Evolutionary conservation across 2,329 filamentous ascomycete genomes (phyloP).

Genomic region (Teratosphaeria nubilosa): DNA sequence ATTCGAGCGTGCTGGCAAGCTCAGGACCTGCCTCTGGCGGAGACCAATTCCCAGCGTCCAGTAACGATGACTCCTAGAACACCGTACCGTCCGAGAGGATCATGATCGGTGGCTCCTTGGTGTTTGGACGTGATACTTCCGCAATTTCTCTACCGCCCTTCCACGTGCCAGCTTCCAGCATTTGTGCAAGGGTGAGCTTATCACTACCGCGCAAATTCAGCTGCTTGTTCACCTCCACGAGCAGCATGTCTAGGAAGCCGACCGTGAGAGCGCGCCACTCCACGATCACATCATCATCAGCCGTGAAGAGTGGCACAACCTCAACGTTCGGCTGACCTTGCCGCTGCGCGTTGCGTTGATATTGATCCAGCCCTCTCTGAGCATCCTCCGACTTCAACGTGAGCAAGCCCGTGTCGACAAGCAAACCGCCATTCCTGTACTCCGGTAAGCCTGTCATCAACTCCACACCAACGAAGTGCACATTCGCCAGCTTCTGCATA

Average conservation of each 20-base stretch:
- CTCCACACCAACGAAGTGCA: slow-evolving; percentile 74
- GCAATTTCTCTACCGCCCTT: slow-evolving; percentile 96
- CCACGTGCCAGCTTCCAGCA: slow-evolving; percentile 94
- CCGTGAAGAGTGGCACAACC: slow-evolving; percentile 62
- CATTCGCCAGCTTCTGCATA: slow-evolving; percentile 69
- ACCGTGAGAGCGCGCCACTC: slow-evolving; percentile 71
- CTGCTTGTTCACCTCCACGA: slow-evolving; percentile 57
- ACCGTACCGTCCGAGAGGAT: slow-evolving; percentile 95
- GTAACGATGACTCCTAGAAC: slow-evolving; percentile 49
- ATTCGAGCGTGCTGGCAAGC: neutral
- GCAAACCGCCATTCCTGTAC: slow-evolving; percentile 82
- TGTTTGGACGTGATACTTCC: slow-evolving; percentile 89
- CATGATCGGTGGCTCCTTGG: slow-evolving; percentile 90
- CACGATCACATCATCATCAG: slow-evolving; percentile 67
- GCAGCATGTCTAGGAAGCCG: slow-evolving; percentile 61
- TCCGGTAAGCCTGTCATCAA: slow-evolving; percentile 81
- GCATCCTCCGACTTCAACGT: slow-evolving; percentile 61
- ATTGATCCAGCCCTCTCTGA: slow-evolving; percentile 60
- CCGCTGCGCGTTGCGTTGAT: slow-evolving; percentile 59
- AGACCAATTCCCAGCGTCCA: slow-evolving; percentile 13
- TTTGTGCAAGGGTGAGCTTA: slow-evolving; percentile 67
- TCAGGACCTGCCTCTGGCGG: neutral
- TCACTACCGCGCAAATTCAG: slow-evolving; percentile 61
- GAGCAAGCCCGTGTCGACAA: slow-evolving; percentile 75
- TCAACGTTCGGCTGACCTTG: slow-evolving; percentile 63